Conservation (phyloP, 2,329 filamentous ascomycete genomes). For the Aspergillus novofumigatus region DNA sequence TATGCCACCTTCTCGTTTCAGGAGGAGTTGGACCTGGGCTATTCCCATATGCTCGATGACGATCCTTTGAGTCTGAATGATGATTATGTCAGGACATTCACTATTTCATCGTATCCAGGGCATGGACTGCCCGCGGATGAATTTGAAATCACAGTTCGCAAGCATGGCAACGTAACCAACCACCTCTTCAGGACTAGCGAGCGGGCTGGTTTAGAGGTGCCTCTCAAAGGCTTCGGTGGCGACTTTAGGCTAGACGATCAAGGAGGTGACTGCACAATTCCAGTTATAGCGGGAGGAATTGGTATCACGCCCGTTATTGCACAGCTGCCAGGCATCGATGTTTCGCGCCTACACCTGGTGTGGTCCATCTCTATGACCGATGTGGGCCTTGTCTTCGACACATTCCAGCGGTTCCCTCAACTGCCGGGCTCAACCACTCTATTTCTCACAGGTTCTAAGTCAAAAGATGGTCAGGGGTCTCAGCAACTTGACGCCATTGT, state of each 20-base stretch:
- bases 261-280: conserved; percentile 37
- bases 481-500: conserved; percentile 41
- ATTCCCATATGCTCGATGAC: conserved; percentile 77
- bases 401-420: conserved; percentile 49
- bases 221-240: conserved; percentile 70
- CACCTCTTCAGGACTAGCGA: conserved; percentile 60
- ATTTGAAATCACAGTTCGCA: conserved; percentile 69
- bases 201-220: conserved; percentile 55
- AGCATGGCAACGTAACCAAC: conserved; percentile 64
- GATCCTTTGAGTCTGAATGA: conserved; percentile 79
- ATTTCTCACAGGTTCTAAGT: conserved; percentile 58
- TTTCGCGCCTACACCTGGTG: conserved; percentile 52
- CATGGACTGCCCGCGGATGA: conserved; percentile 38
- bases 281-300: conserved; percentile 73
- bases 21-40: conserved; percentile 65
- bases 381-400: conserved; percentile 57
- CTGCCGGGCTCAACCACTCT: conserved; percentile 54
- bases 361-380: conserved; percentile 66
- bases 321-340: conserved; percentile 54
- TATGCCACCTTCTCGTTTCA: conserved; percentile 73
- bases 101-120: conserved; percentile 61
- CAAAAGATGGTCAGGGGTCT: conserved; percentile 30
- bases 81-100: conserved; percentile 80
- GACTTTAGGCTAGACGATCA: conserved; percentile 46
- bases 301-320: conserved; percentile 79